Evolutionary conservation across 352 stramenopile genomes (phyloP), one percentile per base, ranked within the genome.

Genomic region (Phytopythium montanum): DNA sequence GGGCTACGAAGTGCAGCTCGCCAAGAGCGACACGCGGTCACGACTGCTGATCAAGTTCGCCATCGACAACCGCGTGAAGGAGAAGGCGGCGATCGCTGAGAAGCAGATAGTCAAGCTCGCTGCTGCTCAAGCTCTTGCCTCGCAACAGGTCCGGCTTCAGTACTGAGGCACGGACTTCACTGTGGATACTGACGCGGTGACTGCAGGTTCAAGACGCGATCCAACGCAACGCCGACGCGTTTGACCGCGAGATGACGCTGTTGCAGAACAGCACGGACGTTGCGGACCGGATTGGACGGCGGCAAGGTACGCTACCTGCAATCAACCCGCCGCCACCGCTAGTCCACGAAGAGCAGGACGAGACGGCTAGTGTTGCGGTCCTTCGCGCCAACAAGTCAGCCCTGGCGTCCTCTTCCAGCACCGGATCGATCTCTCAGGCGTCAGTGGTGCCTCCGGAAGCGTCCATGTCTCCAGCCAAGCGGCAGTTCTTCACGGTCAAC

Each of bases 401-500:
- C 8, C 53, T 49, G 3, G 25, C 5, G 1, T 19, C 53, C 2
- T 49, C 53, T 4, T 16, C 53, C 10, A 59, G 36, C 21, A 19
- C 38, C 10, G 42, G 34, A n/a, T 57, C 52, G 5, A 18, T 29
- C 26, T 19, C 42, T 0, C 19, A 58, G 6, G 26, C 51, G 5
- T 18, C 26, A 10, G 4, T 56, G 39, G 26, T 46, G 1, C 31
- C 23, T 31, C 41, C 41, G n/a, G 28, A 34, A 8, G 2, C 18
- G 45, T 23, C 45, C 1, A 9, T 13, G 19, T 38, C 60, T 6
- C 49, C 34, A 19, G 26, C 63, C 13, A 90, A 90, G 68, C 69
- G 66, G 3, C 53, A 82, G 53, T 87, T 86, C 56, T 88, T 90
- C 65, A 87, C 79, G 7, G 66, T 85, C 29, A 90, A 90, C 46